These are phyloP conservation scores for Cicer judaicum DNA, from an alignment of 306 rosid species.

Conservation along the genomic window DNA sequence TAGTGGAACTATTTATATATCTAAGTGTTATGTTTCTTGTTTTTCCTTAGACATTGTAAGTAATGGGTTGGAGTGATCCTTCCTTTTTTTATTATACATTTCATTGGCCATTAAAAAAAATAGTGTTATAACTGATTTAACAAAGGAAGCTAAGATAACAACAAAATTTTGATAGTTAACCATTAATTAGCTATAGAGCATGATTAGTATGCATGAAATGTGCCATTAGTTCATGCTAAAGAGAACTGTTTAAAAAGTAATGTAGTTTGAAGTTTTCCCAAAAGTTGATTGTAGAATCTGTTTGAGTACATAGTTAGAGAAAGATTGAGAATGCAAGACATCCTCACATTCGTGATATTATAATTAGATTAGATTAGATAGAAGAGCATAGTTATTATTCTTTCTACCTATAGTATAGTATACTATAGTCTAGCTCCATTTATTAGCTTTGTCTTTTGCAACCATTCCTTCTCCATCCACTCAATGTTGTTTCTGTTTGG, in stretches of 20 bases:
- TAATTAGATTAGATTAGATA: constrained; percentile 60
- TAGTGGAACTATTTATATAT: no score
- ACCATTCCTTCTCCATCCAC: constrained; percentile 94
- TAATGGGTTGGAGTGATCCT: no score
- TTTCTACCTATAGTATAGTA: constrained; percentile 46
- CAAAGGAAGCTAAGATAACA: neutral
- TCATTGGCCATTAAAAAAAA: no score
- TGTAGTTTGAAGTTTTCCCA: neutral
- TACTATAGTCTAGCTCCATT: constrained; percentile 61
- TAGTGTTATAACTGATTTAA: neutral
- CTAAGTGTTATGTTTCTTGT: no score
- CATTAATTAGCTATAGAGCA: neutral
- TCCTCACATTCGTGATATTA: constrained; percentile 66
- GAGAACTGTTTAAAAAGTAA: constrained; percentile 6
- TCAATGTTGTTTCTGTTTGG: constrained; percentile 59
- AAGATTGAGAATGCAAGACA: constrained; percentile 69
- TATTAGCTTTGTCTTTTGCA: constrained; percentile 93
- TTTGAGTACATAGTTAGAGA: constrained; percentile 47
- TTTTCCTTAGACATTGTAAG: no score
- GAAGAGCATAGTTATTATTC: constrained; percentile 79
- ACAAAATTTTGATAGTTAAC: neutral
- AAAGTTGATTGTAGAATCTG: constrained; percentile 10
- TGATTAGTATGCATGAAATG: neutral
- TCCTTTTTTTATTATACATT: no score
- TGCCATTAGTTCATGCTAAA: neutral